Conservation (phyloP, 345 rosid species). For the Nephelium lappaceum region DNA sequence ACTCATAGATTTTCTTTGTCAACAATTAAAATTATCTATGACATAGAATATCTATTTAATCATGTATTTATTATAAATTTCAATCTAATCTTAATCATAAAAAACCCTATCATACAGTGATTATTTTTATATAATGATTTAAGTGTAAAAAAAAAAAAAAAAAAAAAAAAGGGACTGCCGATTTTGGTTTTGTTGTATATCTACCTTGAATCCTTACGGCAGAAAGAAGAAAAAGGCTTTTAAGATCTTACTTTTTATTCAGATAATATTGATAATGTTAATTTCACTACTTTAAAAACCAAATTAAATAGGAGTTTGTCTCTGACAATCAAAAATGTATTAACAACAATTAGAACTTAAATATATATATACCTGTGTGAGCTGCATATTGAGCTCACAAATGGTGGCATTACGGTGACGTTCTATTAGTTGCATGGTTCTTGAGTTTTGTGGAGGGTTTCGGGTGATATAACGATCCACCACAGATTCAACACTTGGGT, state of each 20-base stretch:
- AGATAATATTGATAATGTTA: too few relatives aligned
- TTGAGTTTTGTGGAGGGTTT: conserved; percentile 24
- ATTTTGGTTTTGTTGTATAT: not conserved
- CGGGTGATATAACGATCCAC: conserved; percentile 28
- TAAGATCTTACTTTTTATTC: not conserved
- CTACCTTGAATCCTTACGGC: not conserved
- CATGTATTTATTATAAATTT: too few relatives aligned
- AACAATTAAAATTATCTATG: not conserved
- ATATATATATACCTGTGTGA: conserved; percentile 36
- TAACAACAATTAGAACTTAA: too few relatives aligned
- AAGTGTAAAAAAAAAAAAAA: too few relatives aligned
- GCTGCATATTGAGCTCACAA: conserved; percentile 52
- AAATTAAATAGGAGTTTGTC: not conserved
- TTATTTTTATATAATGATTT: too few relatives aligned
- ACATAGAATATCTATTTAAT: too few relatives aligned
- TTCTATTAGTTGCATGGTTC: conserved; percentile 44
- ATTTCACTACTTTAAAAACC: not conserved
- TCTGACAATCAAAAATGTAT: too few relatives aligned
- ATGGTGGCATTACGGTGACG: conserved; percentile 44
- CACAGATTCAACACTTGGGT: conserved; percentile 36
- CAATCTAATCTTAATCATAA: too few relatives aligned
- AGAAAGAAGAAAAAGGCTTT: not conserved
- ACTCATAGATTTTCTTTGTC: not conserved
- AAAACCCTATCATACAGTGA: not conserved
- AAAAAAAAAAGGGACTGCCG: too few relatives aligned